Evolutionary conservation across 768 basidiomycete genomes (phyloP).

Genomic region (Tremella fuciformis): DNA sequence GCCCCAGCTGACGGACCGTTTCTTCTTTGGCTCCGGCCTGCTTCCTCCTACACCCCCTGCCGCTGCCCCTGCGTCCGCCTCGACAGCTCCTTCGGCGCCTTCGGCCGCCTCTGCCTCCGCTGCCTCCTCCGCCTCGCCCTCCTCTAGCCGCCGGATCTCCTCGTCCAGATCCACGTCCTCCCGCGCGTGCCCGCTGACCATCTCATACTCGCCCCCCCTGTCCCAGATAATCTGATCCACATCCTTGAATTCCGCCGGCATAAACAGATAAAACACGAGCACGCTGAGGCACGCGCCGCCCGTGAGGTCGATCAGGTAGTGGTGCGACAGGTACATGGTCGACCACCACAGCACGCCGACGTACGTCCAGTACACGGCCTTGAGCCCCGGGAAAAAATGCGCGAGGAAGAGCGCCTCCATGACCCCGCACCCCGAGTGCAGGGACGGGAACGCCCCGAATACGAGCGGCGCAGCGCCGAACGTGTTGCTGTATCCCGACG

Average conservation of each 20-base stretch:
- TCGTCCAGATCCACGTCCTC: constrained; percentile 35
- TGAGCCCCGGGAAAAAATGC: constrained; percentile 82
- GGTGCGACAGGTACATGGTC: constrained; percentile 97
- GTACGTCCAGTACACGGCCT: constrained; percentile 73
- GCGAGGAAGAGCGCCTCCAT: constrained; percentile 88
- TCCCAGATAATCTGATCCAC: constrained; percentile 53
- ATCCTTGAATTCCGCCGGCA: constrained; percentile 74
- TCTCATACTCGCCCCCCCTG: constrained; percentile 30
- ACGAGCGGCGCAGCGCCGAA: constrained; percentile 88
- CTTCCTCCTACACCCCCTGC: constrained; percentile 2
- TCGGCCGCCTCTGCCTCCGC: constrained; percentile 16
- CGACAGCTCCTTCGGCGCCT: constrained; percentile 25
- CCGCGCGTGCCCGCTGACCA: constrained; percentile 21
- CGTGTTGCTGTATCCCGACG: constrained; percentile 68
- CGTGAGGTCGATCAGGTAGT: constrained; percentile 97
- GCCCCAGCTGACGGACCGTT: constrained; percentile 42
- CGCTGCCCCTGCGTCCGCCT: background rate
- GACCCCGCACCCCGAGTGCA: constrained; percentile 87
- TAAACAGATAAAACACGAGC: constrained; percentile 78
- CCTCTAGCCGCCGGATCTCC: constrained; percentile 50
- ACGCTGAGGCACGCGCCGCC: constrained; percentile 88
- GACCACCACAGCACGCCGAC: constrained; percentile 88
- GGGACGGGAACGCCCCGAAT: constrained; percentile 93
- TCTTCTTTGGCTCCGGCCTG: constrained; percentile 26
- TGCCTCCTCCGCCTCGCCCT: constrained; percentile 15